Conservation (phyloP, 1,139 yeast genomes). For the Kodamaea suecica region DNA sequence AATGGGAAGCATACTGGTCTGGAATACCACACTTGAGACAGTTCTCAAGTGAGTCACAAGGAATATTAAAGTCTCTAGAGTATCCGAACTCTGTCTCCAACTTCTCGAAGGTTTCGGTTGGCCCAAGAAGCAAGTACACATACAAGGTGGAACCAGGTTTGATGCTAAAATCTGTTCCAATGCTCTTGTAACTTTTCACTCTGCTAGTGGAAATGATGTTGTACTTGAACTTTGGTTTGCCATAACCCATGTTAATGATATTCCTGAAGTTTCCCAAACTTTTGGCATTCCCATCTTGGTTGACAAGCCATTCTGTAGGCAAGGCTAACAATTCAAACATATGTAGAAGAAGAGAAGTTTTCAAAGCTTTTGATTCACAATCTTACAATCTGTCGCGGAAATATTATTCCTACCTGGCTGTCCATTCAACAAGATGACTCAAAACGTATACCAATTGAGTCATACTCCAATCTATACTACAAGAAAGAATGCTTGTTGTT, state of each 20-base stretch:
- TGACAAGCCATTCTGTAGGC: constrained; percentile 23
- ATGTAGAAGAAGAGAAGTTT: constrained; percentile 10
- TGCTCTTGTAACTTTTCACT: constrained; percentile 26
- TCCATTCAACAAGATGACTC: too few species aligned
- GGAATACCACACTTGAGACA: constrained; percentile 33
- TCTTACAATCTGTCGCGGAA: too few species aligned
- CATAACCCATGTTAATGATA: constrained; percentile 49
- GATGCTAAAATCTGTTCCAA: constrained; percentile 33
- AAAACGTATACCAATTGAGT: too few species aligned
- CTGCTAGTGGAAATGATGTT: constrained; percentile 43
- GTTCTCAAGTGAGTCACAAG: constrained; percentile 18
- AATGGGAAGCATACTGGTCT: constrained; percentile 11
- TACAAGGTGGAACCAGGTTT: constrained; percentile 19
- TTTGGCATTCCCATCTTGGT: constrained; percentile 5
- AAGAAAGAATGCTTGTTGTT: too few species aligned
- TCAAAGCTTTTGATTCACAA: not conserved
- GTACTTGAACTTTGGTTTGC: constrained; percentile 42
- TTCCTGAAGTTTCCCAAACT: constrained; percentile 18
- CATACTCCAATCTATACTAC: too few species aligned
- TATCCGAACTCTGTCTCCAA: constrained; percentile 13
- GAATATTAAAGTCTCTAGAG: constrained; percentile 21
- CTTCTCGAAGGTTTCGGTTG: constrained; percentile 17
- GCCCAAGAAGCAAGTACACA: constrained; percentile 30
- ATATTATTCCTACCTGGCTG: too few species aligned
- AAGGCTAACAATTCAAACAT: constrained; percentile 24